These are phyloP conservation scores for Tuber aestivum DNA, from an alignment of 495 filamentous ascomycete species.

Conservation along the genomic window DNA sequence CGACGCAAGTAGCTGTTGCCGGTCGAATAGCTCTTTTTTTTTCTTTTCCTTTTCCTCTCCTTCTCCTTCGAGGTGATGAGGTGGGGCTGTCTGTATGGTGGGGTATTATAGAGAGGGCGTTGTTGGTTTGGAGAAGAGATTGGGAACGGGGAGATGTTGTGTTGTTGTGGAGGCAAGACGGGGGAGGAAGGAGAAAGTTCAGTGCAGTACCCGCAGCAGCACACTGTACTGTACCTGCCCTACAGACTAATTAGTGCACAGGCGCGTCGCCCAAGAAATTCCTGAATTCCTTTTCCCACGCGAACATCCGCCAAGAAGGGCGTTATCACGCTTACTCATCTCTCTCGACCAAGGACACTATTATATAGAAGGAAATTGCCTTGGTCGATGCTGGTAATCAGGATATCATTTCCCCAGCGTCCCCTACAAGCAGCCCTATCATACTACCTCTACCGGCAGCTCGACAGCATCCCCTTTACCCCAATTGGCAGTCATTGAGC, in stretches of 20 bases:
- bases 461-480: not conserved
- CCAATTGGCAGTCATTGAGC: not conserved
- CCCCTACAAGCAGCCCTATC: not conserved
- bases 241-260: constrained; percentile 2
- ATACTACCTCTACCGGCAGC: not conserved
- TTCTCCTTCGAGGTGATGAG: not conserved
- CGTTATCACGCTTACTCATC: constrained; percentile 25
- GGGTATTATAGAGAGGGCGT: constrained; percentile 13
- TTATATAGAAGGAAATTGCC: not conserved
- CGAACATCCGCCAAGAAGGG: constrained; percentile 26
- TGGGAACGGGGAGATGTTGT: constrained; percentile 5
- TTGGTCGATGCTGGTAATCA: not conserved
- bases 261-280: constrained; percentile 32
- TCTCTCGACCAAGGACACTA: constrained; percentile 14
- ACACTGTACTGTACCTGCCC: constrained; percentile 12
- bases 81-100: constrained; percentile 12
- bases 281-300: constrained; percentile 24
- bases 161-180: constrained; percentile 9
- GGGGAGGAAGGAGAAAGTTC: constrained; percentile 6
- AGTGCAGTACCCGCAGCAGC: constrained; percentile 17
- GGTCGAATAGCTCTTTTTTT: not conserved
- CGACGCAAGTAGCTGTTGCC: constrained; percentile 7
- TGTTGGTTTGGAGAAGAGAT: constrained; percentile 3
- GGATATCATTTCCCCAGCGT: not conserved
- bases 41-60: too few relatives aligned